A percentile compares a stretch with the other conserved stretches of the same genome.
Conservation (phyloP, 73 alveolate genomes). For the Tetrahymena malaccensis region DNA sequence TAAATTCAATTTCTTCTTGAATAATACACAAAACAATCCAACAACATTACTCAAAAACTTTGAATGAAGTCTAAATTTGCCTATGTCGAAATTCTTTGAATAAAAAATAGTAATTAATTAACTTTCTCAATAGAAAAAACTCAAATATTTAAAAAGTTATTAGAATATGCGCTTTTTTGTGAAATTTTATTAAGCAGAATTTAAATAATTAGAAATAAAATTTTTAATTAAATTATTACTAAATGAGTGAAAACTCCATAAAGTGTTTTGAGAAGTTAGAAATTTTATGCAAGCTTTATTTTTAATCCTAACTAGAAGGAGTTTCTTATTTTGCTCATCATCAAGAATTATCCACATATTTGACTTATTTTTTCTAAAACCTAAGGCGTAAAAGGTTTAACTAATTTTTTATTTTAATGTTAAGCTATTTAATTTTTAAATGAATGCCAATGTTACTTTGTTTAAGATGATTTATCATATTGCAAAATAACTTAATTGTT, state of each 20-base stretch:
- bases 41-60: background rate
- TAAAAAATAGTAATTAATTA: background rate
- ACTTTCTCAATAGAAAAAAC: too few relatives aligned
- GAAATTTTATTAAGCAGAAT: background rate
- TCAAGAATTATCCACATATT: background rate
- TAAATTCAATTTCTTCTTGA: background rate
- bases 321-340: background rate
- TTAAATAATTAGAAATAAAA: background rate
- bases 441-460: background rate
- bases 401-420: background rate
- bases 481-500: background rate
- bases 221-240: background rate
- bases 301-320: background rate
- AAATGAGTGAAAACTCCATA: background rate
- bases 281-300: background rate
- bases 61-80: background rate
- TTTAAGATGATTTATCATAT: background rate
- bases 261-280: background rate
- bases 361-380: background rate
- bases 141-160: background rate
- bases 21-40: background rate
- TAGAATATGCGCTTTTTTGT: background rate
- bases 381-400: background rate
- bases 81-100: background rate
- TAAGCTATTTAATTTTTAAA: background rate